Evolutionary conservation across 1,139 yeast species (phyloP), one percentile per base, ranked within the genome.

Genomic region (Debaryomyces singareniensis): DNA sequence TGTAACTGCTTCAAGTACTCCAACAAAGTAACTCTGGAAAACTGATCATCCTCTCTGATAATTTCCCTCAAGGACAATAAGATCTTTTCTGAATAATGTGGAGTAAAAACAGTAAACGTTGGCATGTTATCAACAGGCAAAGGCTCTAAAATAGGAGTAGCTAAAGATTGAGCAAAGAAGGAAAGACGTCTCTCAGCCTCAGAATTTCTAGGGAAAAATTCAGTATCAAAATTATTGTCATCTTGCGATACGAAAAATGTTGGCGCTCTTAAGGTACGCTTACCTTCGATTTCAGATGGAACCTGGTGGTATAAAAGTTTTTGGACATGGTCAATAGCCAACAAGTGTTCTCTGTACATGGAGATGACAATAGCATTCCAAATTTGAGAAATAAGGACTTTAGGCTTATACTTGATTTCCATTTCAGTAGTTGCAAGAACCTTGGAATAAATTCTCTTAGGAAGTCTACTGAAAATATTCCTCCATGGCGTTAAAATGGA

Each of bases 121-220:
- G 98, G 98, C 98, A 91, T 91, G 69, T 91, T 91, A 63, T 91
- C 98, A 45, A 91, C 96, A 24, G 98, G 98, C 51, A 91, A 72
- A 37, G 98, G 97, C 64, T 91, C 97, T 41, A 95, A 95, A 49
- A 91, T 89, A 44, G 98, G 98, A 37, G 97, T 91, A 31, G 98
- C 94, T 61, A 91, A 71, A 15, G 97, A 89, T 64, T 91, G 98
- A 35, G 98, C 98, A 65, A 91, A 91, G 81, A 91, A 91, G 35
- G 96, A 85, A 48, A 91, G 87, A 76, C 98, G 93, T 70, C 98
- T 86, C 68, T 91, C 98, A 40, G 98, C 98, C 63, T 91, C 98
- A 29, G 96, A 86, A 61, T 89, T 78, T 53, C 78, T 72, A 47
- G 96, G 97, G 86, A 89, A 91, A 55, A 86, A 91, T 68, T 89